These are phyloP conservation scores for Niveomyces coronatus DNA, from an alignment of 2,329 filamentous ascomycete species.

Conservation along the genomic window DNA sequence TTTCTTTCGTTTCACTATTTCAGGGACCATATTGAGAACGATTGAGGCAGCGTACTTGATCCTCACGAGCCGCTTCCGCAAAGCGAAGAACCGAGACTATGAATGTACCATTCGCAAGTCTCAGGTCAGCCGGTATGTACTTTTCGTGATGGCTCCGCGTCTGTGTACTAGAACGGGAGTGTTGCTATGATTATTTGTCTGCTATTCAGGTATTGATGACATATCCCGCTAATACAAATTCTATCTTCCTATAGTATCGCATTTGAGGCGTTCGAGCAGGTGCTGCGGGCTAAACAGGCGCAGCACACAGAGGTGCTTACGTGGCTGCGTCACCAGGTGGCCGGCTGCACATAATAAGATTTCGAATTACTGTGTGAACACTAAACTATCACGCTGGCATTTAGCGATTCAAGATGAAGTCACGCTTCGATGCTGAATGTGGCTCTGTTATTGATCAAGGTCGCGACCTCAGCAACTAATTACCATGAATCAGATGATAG, in stretches of 20 bases:
- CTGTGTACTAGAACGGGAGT: too few species aligned
- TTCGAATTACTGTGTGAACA: not conserved
- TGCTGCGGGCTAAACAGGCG: slow-evolving; percentile 63
- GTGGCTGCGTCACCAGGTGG: slow-evolving; percentile 52
- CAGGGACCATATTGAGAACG: slow-evolving; percentile 56
- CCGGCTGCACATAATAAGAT: slow-evolving; percentile 8
- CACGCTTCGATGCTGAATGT: too few species aligned
- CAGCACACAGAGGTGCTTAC: slow-evolving; percentile 51
- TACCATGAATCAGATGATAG: too few species aligned
- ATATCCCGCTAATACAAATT: too few species aligned
- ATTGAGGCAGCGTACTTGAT: slow-evolving; percentile 54
- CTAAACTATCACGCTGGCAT: too few species aligned
- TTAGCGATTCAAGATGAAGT: too few species aligned
- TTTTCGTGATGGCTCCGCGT: too few species aligned
- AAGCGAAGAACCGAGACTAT: slow-evolving; percentile 37
- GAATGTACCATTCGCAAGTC: slow-evolving; percentile 47
- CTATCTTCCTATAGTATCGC: slow-evolving; percentile 42
- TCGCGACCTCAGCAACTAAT: too few species aligned
- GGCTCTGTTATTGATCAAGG: too few species aligned
- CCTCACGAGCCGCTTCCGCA: slow-evolving; percentile 45
- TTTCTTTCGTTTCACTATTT: not conserved
- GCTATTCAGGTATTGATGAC: too few species aligned
- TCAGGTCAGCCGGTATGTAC: slow-evolving; percentile 52
- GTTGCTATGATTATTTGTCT: too few species aligned
- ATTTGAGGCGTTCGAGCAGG: slow-evolving; percentile 56